These are phyloP conservation scores for Boletus sp. DNA, from an alignment of 768 basidiomycete genomes.

Conservation along the genomic window DNA sequence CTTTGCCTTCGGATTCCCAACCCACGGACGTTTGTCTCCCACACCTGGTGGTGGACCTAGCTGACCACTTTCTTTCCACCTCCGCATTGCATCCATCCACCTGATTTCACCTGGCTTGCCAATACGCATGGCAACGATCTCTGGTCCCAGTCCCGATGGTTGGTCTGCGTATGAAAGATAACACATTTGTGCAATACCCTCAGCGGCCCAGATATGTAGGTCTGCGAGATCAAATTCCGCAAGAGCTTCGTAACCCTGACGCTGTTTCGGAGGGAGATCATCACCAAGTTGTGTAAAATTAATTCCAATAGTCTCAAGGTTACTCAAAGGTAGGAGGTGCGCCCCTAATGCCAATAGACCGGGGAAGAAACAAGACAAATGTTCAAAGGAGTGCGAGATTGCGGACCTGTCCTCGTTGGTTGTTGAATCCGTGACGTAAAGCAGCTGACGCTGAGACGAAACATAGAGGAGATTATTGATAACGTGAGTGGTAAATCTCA, in stretches of 20 bases:
- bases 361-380: conserved; percentile 76
- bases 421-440: conserved; percentile 63
- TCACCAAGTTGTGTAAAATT: conserved; percentile 38
- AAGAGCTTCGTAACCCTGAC: conserved; percentile 38
- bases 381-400: conserved; percentile 59
- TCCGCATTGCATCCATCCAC: conserved; percentile 37
- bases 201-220: conserved; percentile 73
- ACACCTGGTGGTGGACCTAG: conserved; percentile 54
- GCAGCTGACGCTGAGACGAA: conserved; percentile 59
- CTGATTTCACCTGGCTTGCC: conserved; percentile 22
- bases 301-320: conserved; percentile 48
- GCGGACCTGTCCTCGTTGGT: conserved; percentile 27
- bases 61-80: conserved; percentile 48
- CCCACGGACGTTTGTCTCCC: conserved; percentile 35
- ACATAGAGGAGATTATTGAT: conserved; percentile 66
- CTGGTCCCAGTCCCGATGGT: conserved; percentile 66
- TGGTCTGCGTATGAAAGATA: conserved; percentile 72
- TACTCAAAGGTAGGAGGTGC: conserved; percentile 56
- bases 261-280: conserved; percentile 20
- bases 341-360: conserved; percentile 73
- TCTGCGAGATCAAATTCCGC: conserved; percentile 52
- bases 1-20: conserved; percentile 21
- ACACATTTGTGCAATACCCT: conserved; percentile 71
- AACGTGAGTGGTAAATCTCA: conserved; percentile 59
- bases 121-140: conserved; percentile 42